Percentiles rank a stretch among this genome's conserved stretches.
phyloP scores from a whole-genome alignment of 2,329 filamentous ascomycete genomes.

The Microdochium bolleyi region DNA sequence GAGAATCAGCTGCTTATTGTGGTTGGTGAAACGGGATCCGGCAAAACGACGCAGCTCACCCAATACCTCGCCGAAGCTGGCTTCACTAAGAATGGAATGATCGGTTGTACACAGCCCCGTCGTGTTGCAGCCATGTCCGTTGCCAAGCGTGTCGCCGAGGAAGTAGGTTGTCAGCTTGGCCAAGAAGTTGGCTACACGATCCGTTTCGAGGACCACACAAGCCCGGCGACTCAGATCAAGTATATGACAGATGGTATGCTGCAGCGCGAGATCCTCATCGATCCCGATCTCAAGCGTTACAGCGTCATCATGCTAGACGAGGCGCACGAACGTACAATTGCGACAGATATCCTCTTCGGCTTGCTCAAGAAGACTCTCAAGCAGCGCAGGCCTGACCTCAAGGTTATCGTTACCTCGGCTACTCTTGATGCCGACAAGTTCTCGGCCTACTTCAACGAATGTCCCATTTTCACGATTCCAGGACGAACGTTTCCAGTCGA shows the following conservation, averaged over 20 bases:
- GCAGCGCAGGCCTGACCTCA: constrained; percentile 75
- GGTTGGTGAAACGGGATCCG: constrained; percentile 93
- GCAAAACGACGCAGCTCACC: constrained; percentile 93
- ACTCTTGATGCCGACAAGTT: constrained; percentile 98
- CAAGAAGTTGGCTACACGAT: constrained; percentile 96
- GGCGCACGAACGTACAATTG: constrained; percentile 93
- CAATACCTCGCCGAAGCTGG: constrained; percentile 93
- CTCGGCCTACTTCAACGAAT: constrained; percentile 90
- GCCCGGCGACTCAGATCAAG: constrained; percentile 84
- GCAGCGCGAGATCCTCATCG: constrained; percentile 86
- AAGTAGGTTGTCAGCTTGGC: constrained; percentile 85
- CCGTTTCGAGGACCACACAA: constrained; percentile 92
- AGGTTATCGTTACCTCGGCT: constrained; percentile 92
- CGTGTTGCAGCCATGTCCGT: constrained; percentile 98
- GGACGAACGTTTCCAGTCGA: constrained; percentile 94
- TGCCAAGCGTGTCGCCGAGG: constrained; percentile 90
- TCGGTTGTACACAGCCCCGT: constrained; percentile 93
- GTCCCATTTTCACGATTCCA: constrained; percentile 93
- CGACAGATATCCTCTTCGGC: constrained; percentile 91
- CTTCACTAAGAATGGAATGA: constrained; percentile 78
- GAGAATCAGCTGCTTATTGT: constrained; percentile 92
- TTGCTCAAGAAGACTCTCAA: constrained; percentile 90
- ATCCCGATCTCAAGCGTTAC: constrained; percentile 82
- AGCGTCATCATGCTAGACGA: constrained; percentile 98
- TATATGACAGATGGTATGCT: constrained; percentile 99